phyloP scores from a whole-genome alignment of 371 early-diverging fungal species.

The Dinochytrium kinnereticum region DNA sequence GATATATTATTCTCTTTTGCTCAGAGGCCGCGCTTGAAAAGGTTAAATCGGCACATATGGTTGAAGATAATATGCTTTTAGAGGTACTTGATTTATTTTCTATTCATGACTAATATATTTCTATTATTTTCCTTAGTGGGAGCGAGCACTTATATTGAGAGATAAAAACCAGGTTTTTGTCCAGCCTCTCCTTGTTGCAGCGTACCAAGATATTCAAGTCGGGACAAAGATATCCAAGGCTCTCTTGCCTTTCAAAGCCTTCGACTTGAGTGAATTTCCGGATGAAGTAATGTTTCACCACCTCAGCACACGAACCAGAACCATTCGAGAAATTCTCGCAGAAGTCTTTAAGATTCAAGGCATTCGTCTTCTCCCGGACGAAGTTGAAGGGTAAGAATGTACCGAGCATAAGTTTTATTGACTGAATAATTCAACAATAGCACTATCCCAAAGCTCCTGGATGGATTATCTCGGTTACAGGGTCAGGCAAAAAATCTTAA shows the following conservation, averaged over 20 bases:
- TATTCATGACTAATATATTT: not conserved
- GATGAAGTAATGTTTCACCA: slow-evolving; percentile 12
- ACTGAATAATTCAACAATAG: not conserved
- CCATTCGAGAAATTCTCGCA: not conserved
- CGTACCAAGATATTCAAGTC: slow-evolving; percentile 13
- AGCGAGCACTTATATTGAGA: not conserved
- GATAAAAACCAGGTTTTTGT: slow-evolving; percentile 9
- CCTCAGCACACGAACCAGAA: not conserved
- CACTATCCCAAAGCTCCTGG: slow-evolving; percentile 7
- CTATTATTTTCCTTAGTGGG: slow-evolving; percentile 9
- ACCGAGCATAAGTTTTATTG: no score
- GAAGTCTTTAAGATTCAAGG: slow-evolving; percentile 14
- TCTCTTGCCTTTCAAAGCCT: slow-evolving; percentile 12
- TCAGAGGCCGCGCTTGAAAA: slow-evolving; percentile 11
- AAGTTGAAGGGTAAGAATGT: slow-evolving; percentile 6
- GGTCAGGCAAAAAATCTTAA: not conserved
- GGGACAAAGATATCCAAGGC: slow-evolving; percentile 12
- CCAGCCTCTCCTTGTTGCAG: slow-evolving; percentile 10
- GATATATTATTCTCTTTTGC: slow-evolving; percentile 15
- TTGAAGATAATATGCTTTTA: slow-evolving; percentile 12
- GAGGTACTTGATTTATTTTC: not conserved
- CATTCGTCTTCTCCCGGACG: slow-evolving; percentile 4
- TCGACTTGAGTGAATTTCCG: slow-evolving; percentile 8
- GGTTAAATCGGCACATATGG: slow-evolving; percentile 3
- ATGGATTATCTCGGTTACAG: not conserved